Evolutionary conservation across 257 asterid genomes (phyloP).

Genomic region (Cinchona pubescens): DNA sequence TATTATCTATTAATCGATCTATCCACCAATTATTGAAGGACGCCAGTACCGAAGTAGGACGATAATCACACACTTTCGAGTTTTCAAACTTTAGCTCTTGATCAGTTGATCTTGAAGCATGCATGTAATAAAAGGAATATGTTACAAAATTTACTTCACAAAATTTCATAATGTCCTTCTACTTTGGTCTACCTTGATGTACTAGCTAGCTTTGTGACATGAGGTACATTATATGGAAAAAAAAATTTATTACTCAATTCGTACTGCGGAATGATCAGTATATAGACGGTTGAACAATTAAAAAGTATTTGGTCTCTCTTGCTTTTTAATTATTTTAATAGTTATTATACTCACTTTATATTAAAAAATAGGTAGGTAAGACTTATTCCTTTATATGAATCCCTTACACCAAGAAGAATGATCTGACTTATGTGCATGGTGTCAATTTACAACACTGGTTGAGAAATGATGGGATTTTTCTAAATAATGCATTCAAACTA

Average conservation of each 20-base stretch:
- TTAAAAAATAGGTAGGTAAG: too few relatives aligned
- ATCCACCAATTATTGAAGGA: slow-evolving; percentile 18
- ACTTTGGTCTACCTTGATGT: not conserved
- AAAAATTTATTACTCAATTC: too few relatives aligned
- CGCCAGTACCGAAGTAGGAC: slow-evolving; percentile 18
- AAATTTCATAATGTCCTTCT: not conserved
- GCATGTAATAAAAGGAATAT: not conserved
- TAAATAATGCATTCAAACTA: too few relatives aligned
- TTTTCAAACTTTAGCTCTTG: not conserved
- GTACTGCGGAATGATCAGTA: too few relatives aligned
- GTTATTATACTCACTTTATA: too few relatives aligned
- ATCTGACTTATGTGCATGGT: not conserved
- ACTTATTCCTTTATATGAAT: too few relatives aligned
- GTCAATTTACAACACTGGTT: not conserved
- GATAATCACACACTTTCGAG: slow-evolving; percentile 3
- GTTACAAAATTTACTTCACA: not conserved
- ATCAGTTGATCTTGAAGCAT: slow-evolving; percentile 8
- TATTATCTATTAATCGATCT: not conserved
- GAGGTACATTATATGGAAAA: not conserved
- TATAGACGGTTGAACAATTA: too few relatives aligned
- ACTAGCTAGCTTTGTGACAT: not conserved
- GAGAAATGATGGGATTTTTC: not conserved
- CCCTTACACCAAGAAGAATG: not conserved
- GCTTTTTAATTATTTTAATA: too few relatives aligned
- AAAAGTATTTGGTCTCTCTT: too few relatives aligned